Percentiles rank a stretch among this genome's conserved stretches.
These are phyloP conservation scores for Lactarius quietus DNA, from an alignment of 768 basidiomycete species.

Conservation along the genomic window DNA sequence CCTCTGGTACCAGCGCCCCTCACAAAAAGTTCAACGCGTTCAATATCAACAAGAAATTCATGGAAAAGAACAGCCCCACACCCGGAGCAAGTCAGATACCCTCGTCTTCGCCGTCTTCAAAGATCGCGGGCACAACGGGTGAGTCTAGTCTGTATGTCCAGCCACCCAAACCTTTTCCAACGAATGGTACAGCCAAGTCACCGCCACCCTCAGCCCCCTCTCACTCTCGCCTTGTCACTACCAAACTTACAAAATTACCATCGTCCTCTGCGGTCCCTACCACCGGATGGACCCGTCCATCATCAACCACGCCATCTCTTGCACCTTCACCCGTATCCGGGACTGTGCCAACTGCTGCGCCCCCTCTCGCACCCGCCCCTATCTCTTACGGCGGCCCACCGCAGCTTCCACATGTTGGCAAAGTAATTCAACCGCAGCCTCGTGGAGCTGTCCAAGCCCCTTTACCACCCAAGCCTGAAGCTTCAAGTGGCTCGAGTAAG, in stretches of 20 bases:
- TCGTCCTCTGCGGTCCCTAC: constrained; percentile 54
- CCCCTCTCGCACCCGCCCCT: constrained; percentile 30
- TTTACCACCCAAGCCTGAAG: constrained; percentile 31
- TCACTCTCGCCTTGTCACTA: constrained; percentile 80
- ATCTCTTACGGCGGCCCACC: constrained; percentile 37
- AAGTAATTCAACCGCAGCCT: constrained; percentile 66
- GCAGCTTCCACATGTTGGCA: constrained; percentile 55
- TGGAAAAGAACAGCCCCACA: constrained; percentile 79
- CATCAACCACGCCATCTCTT: constrained; percentile 64
- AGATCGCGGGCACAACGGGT: constrained; percentile 53
- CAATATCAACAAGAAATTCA: constrained; percentile 95
- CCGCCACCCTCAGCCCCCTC: constrained; percentile 48
- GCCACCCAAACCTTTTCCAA: constrained; percentile 1
- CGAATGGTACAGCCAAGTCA: constrained; percentile 49
- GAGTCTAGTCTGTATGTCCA: constrained; percentile 29
- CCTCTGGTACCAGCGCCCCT: constrained; percentile 40
- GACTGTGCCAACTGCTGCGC: constrained; percentile 41
- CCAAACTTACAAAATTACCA: constrained; percentile 74
- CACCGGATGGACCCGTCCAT: constrained; percentile 76
- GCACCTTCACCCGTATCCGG: constrained; percentile 44
- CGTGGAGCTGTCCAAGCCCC: constrained; percentile 36
- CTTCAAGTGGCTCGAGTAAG: constrained; percentile 35
- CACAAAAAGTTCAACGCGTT: constrained; percentile 86
- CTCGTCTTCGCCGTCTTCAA: constrained; percentile 43
- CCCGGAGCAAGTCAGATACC: constrained; percentile 46